phyloP scores from a whole-genome alignment of 176 grass and related monocot species.

The Hordeum marinum region DNA sequence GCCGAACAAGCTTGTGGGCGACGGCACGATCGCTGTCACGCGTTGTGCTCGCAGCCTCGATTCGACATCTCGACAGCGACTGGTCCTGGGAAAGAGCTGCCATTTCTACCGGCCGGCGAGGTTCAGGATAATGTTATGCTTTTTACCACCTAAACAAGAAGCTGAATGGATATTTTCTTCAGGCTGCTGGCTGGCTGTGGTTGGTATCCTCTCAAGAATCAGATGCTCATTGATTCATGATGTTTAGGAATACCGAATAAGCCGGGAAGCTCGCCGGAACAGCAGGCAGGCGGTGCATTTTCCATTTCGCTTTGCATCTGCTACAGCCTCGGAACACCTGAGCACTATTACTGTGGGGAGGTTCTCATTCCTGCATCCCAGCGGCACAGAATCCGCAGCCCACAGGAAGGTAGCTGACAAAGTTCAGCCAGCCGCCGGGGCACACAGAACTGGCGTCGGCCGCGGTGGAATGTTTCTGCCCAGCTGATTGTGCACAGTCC shows the following conservation, averaged over 20 bases:
- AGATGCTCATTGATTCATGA: slow-evolving; percentile 18
- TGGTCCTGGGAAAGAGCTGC: neutral
- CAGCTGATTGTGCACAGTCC: no score
- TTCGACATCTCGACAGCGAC: neutral
- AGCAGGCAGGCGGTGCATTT: neutral
- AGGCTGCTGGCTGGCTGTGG: neutral
- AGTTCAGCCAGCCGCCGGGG: no score
- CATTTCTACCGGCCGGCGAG: slow-evolving; percentile 10
- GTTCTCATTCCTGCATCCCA: neutral
- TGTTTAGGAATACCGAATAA: slow-evolving; percentile 11
- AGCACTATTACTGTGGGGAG: neutral
- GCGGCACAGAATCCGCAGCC: no score
- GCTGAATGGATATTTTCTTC: slow-evolving; percentile 9
- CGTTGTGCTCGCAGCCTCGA: neutral
- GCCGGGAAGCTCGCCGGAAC: slow-evolving; percentile 15
- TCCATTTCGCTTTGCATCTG: slow-evolving; percentile 1
- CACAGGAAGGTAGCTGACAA: no score
- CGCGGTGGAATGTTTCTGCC: no score
- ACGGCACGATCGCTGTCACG: neutral
- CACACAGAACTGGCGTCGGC: no score
- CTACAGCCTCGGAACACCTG: neutral
- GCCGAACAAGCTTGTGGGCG: neutral
- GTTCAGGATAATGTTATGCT: neutral
- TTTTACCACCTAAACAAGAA: neutral
- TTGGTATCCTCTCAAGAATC: slow-evolving; percentile 26